phyloP scores from a whole-genome alignment of 805 yeast genomes.

The Candida maltosa region DNA sequence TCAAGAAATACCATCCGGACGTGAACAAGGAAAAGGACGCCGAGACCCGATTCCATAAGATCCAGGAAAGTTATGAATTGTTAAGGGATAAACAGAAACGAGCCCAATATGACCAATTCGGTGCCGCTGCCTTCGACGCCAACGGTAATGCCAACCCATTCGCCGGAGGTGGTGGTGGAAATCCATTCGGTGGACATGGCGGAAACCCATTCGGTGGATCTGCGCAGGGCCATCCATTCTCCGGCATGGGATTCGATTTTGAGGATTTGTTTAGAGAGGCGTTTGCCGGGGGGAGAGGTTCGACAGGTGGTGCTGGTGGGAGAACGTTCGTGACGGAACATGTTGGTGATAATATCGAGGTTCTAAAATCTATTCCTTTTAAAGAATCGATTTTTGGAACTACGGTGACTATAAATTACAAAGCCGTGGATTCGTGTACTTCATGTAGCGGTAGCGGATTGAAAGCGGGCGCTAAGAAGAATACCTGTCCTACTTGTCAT shows the following conservation, averaged over 20 bases:
- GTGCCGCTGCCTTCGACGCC: constrained; percentile 77
- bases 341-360: constrained; percentile 86
- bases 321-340: constrained; percentile 65
- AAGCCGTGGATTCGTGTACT: constrained; percentile 70
- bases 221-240: constrained; percentile 40
- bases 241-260: constrained; percentile 49
- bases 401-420: constrained; percentile 61
- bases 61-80: constrained; percentile 93
- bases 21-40: constrained; percentile 89
- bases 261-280: constrained; percentile 48
- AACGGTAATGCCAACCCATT: constrained; percentile 51
- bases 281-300: constrained; percentile 39
- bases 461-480: constrained; percentile 68
- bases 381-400: constrained; percentile 88
- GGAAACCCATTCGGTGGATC: constrained; percentile 36
- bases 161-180: constrained; percentile 49
- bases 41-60: constrained; percentile 83
- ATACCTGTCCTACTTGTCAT: constrained; percentile 82
- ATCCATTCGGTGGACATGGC: constrained; percentile 38
- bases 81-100: constrained; percentile 81
- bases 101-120: constrained; percentile 87
- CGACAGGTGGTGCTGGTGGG: constrained; percentile 32
- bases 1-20: constrained; percentile 95
- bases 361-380: constrained; percentile 67
- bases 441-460: constrained; percentile 86